Evolutionary conservation across 768 basidiomycete species (phyloP).

Genomic region (Strobilomyces confusus): DNA sequence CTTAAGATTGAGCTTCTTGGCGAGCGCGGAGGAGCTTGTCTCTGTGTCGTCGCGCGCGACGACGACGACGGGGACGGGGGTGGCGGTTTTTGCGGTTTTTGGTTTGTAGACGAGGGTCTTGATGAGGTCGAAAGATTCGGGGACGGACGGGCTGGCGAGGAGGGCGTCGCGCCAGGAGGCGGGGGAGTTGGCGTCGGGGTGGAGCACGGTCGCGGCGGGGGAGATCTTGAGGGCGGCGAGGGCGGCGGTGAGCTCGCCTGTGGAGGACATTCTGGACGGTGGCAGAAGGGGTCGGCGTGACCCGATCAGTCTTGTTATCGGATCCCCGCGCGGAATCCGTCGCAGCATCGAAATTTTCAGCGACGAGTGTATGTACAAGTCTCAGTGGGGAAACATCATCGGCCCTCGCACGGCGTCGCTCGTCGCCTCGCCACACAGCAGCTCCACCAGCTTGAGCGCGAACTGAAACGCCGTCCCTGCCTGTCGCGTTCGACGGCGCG

Average conservation of each 20-base stretch:
- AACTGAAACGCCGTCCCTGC: conserved; percentile 75
- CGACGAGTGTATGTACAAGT: too few species aligned
- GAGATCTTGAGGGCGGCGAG: conserved; percentile 54
- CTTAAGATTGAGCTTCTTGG: conserved; percentile 78
- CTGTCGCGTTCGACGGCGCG: neutral
- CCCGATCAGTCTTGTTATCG: conserved; percentile 22
- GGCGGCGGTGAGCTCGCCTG: conserved; percentile 35
- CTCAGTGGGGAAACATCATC: conserved; percentile 76
- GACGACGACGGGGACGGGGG: conserved; percentile 80
- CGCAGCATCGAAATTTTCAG: too few species aligned
- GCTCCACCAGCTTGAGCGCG: conserved; percentile 69
- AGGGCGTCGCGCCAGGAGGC: conserved; percentile 75
- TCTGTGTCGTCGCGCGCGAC: conserved; percentile 85
- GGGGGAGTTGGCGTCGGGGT: conserved; percentile 64
- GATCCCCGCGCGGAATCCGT: too few species aligned
- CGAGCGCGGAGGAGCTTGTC: conserved; percentile 70
- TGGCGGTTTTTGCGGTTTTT: conserved; percentile 88
- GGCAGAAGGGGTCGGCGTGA: conserved; percentile 4
- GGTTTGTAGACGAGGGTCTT: conserved; percentile 96
- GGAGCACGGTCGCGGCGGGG: conserved; percentile 49
- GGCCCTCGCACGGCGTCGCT: conserved; percentile 57
- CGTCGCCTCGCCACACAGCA: conserved; percentile 60
- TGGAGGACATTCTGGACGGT: conserved; percentile 33
- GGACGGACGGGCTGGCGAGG: conserved; percentile 45
- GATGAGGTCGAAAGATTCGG: conserved; percentile 64